Percentiles rank a stretch among this genome's conserved stretches.
These are phyloP conservation scores for Luzula sylvatica DNA, from an alignment of 176 grass and related monocot species.

Conservation along the genomic window DNA sequence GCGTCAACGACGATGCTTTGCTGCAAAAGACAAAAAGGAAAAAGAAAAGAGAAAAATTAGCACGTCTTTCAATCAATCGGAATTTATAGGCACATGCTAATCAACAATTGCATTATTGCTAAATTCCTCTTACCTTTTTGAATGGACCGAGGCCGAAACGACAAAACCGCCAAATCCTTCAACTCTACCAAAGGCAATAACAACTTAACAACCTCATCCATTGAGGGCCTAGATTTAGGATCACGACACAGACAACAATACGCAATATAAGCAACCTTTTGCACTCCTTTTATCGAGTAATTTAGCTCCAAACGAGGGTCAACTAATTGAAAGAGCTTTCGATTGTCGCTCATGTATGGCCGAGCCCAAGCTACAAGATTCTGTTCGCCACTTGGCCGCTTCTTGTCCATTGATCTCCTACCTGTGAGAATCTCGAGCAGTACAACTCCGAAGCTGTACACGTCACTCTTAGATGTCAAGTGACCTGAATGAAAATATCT, in stretches of 20 bases:
- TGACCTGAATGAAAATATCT: slow-evolving; percentile 49
- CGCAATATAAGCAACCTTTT: slow-evolving; percentile 76
- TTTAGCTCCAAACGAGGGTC: slow-evolving; percentile 88
- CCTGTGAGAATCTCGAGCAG: slow-evolving; percentile 79
- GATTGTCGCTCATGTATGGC: slow-evolving; percentile 53
- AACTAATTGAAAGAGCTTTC: slow-evolving; percentile 71
- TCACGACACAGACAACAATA: slow-evolving; percentile 67
- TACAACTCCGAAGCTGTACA: slow-evolving; percentile 86
- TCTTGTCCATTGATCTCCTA: slow-evolving; percentile 87
- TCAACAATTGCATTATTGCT: background rate
- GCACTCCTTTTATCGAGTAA: slow-evolving; percentile 64
- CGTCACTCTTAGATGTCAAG: slow-evolving; percentile 83
- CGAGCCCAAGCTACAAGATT: slow-evolving; percentile 80
- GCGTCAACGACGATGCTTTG: slow-evolving; percentile 37
- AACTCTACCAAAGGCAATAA: slow-evolving; percentile 62
- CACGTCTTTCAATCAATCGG: background rate
- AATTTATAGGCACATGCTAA: background rate
- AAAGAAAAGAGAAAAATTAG: background rate
- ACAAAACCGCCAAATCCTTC: slow-evolving; percentile 59
- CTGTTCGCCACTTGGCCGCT: slow-evolving; percentile 58
- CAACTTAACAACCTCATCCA: slow-evolving; percentile 67
- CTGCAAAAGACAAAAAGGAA: slow-evolving; percentile 28
- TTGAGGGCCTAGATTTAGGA: slow-evolving; percentile 48
- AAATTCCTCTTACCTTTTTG: slow-evolving; percentile 39
- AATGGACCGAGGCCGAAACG: slow-evolving; percentile 36